Conservation (phyloP, 257 asterid species). For the Rubia yunnanensis region DNA sequence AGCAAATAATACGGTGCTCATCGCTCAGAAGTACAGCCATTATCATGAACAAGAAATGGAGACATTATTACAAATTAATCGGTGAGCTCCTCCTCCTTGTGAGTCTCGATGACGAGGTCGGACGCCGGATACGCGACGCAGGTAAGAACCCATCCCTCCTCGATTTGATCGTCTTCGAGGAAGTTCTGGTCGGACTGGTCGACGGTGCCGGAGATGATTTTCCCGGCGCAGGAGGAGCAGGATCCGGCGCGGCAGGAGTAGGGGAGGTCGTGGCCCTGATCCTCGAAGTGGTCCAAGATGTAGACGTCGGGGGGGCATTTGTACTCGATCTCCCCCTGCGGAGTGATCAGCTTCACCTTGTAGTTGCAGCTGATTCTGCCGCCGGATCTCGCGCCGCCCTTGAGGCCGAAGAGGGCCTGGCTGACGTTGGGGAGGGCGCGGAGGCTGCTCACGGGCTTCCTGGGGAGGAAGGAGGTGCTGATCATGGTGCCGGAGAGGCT, state of each 20-base stretch:
- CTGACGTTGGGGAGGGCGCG: constrained; percentile 21
- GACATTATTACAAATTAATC: background rate
- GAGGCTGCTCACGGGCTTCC: constrained; percentile 35
- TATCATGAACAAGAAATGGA: background rate
- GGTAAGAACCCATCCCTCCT: constrained; percentile 54
- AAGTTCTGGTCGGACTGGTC: constrained; percentile 71
- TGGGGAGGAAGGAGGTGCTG: constrained; percentile 47
- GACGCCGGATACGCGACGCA: constrained; percentile 54
- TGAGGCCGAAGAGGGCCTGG: constrained; percentile 26
- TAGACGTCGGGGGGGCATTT: constrained; percentile 33
- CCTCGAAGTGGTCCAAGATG: constrained; percentile 79
- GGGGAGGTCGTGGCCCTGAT: constrained; percentile 48
- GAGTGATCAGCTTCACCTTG: constrained; percentile 62
- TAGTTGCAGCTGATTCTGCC: constrained; percentile 51
- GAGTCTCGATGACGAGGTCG: constrained; percentile 53
- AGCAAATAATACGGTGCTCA: background rate
- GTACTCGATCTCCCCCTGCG: constrained; percentile 31
- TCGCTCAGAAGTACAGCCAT: constrained; percentile 1
- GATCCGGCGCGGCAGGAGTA: constrained; percentile 91
- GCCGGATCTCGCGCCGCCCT: constrained; percentile 5
- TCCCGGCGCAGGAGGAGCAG: constrained; percentile 82
- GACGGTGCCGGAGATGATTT: constrained; percentile 38
- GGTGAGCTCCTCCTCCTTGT: constrained; percentile 65
- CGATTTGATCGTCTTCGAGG: constrained; percentile 66
- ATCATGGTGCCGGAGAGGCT: constrained; percentile 42